Percentiles rank a stretch among this genome's conserved stretches.
Evolutionary conservation across 108 stramenopile species (phyloP).

Genomic region (Stephanodiscus triporus): DNA sequence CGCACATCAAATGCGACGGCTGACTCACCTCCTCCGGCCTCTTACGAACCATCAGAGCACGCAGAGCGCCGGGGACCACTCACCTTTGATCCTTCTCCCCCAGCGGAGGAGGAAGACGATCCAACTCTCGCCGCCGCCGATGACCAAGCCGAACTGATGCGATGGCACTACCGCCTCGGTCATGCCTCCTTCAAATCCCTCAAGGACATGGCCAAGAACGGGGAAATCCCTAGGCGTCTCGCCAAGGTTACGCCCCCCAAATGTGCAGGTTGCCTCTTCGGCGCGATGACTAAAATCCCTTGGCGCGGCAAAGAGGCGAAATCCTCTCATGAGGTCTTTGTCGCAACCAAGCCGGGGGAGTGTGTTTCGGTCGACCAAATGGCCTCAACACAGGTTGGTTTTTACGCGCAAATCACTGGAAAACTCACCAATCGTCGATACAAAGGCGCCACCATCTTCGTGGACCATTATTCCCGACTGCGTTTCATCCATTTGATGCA

Average conservation of each 20-base stretch:
- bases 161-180: background rate
- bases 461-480: slow-evolving; percentile 35
- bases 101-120: background rate
- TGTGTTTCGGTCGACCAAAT: slow-evolving; percentile 1
- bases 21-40: background rate
- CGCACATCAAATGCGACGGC: too few relatives aligned
- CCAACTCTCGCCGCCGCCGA: background rate
- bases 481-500: background rate
- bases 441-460: too few relatives aligned
- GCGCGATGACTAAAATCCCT: slow-evolving; percentile 7
- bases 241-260: background rate
- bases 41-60: background rate
- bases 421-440: slow-evolving; percentile 26
- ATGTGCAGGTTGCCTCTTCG: slow-evolving; percentile 1
- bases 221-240: background rate
- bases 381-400: background rate
- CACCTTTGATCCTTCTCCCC: background rate
- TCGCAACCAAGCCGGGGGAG: slow-evolving; percentile 3
- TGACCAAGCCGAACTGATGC: too few relatives aligned
- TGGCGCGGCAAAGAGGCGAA: background rate
- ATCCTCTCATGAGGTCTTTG: background rate
- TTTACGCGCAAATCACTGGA: background rate
- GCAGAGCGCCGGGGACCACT: background rate
- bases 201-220: background rate
- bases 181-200: background rate